Evolutionary conservation across 2,329 filamentous ascomycete genomes (phyloP).

Genomic region (Proliferodiscus dingleyae): DNA sequence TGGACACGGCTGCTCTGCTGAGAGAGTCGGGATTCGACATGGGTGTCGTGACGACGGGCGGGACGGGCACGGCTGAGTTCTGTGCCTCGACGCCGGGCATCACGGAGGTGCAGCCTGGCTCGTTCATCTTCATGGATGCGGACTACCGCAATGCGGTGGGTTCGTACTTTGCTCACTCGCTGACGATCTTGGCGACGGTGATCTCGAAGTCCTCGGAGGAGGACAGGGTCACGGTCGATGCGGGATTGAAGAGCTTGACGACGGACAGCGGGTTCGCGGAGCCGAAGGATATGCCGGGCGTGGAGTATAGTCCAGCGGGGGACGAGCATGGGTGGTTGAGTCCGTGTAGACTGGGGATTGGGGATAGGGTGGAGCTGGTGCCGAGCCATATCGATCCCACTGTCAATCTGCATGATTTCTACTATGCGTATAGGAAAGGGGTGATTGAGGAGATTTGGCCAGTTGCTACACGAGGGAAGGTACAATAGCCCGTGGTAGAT

Average conservation of each 20-base stretch:
- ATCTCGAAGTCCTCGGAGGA: constrained; percentile 42
- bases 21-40: constrained; percentile 40
- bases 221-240: constrained; percentile 42
- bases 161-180: constrained; percentile 42
- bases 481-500: too few species aligned
- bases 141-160: constrained; percentile 51
- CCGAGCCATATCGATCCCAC: constrained; percentile 52
- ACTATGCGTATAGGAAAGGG: constrained; percentile 44
- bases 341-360: constrained; percentile 4
- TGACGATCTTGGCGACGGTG: constrained; percentile 45
- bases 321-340: constrained; percentile 10
- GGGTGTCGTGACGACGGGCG: constrained; percentile 46
- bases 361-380: constrained; percentile 35
- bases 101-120: constrained; percentile 50
- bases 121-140: constrained; percentile 54
- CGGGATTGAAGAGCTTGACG: constrained; percentile 45
- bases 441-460: constrained; percentile 47
- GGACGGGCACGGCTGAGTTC: constrained; percentile 49
- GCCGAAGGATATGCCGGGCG: constrained; percentile 8
- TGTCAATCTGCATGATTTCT: constrained; percentile 47
- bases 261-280: constrained; percentile 40
- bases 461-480: constrained; percentile 46
- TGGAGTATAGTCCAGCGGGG: constrained; percentile 2
- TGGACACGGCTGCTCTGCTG: constrained; percentile 38
- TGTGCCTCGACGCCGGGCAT: constrained; percentile 45